Conservation (phyloP, 2,329 filamentous ascomycete species). For the Talaromyces albobiverticillius region DNA sequence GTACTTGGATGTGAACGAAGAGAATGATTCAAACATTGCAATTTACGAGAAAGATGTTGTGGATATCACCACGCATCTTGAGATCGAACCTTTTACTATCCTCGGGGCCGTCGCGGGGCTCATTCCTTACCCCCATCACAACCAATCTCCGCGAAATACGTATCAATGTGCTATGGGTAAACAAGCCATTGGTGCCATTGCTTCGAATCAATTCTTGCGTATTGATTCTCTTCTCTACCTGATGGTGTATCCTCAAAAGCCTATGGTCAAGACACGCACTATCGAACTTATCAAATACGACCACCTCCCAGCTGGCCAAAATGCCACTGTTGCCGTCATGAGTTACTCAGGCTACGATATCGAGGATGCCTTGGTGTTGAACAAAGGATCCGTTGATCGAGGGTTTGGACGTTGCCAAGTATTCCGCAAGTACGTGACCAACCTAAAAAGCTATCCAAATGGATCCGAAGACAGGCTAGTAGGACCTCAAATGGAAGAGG, state of each 20-base stretch:
- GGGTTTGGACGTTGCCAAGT: constrained; percentile 97
- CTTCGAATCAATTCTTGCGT: constrained; percentile 94
- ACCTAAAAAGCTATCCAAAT: constrained; percentile 86
- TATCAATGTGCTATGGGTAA: constrained; percentile 99
- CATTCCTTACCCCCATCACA: constrained; percentile 98
- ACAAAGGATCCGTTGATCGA: constrained; percentile 92
- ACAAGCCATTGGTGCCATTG: constrained; percentile 97
- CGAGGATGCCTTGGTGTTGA: constrained; percentile 93
- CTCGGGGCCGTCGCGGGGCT: constrained; percentile 92
- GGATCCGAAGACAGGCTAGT: constrained; percentile 60
- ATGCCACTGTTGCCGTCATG: constrained; percentile 98
- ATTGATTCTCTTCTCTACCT: constrained; percentile 96
- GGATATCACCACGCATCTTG: constrained; percentile 82
- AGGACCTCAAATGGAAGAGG: constrained; percentile 60
- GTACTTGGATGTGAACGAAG: constrained; percentile 97
- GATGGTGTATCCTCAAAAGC: constrained; percentile 95
- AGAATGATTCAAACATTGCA: constrained; percentile 92
- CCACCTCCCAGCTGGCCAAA: constrained; percentile 93
- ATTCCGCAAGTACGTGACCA: constrained; percentile 89
- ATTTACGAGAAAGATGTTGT: constrained; percentile 84
- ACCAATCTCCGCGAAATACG: constrained; percentile 96
- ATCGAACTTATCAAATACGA: constrained; percentile 97
- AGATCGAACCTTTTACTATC: constrained; percentile 97
- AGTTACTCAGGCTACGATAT: constrained; percentile 99
- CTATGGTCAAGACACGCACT: constrained; percentile 95